Evolutionary conservation across 2,329 filamentous ascomycete genomes (phyloP).

Genomic region (Penicillium olsonii): DNA sequence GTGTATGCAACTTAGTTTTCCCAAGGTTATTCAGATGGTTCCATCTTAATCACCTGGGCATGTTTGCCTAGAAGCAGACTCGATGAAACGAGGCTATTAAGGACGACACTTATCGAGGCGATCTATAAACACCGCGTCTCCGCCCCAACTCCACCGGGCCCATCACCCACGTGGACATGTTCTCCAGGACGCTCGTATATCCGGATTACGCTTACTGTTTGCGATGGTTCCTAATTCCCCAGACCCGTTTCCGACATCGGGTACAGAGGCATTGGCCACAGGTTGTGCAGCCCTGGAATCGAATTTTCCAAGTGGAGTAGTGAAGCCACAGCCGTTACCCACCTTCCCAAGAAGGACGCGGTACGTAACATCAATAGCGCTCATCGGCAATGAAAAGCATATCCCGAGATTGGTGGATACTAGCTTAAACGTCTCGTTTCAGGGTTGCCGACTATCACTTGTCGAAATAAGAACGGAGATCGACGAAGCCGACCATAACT

Average conservation of each 20-base stretch:
- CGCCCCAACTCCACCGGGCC: not conserved
- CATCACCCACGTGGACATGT: not conserved
- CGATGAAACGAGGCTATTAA: no score
- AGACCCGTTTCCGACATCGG: not conserved
- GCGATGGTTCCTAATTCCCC: no score
- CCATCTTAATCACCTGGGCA: not conserved
- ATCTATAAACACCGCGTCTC: not conserved
- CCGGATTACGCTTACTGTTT: no score
- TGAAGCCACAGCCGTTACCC: conserved; percentile 23
- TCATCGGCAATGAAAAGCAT: not conserved
- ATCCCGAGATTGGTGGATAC: not conserved
- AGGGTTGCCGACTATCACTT: conserved; percentile 1
- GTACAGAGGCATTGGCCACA: not conserved
- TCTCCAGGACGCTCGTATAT: no score
- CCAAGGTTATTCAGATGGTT: not conserved
- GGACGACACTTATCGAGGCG: no score
- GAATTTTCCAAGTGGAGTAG: conserved; percentile 14
- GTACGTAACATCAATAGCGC: conserved; percentile 1
- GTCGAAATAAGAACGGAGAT: conserved; percentile 7
- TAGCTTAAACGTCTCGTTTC: conserved; percentile 4
- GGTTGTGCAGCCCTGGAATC: conserved; percentile 15
- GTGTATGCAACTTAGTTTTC: not conserved
- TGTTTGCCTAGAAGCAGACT: no score
- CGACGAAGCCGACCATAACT: not conserved
- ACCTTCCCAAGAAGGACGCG: conserved; percentile 1